These are phyloP conservation scores for Candida incommunis DNA, from an alignment of 805 yeast species.

Conservation along the genomic window DNA sequence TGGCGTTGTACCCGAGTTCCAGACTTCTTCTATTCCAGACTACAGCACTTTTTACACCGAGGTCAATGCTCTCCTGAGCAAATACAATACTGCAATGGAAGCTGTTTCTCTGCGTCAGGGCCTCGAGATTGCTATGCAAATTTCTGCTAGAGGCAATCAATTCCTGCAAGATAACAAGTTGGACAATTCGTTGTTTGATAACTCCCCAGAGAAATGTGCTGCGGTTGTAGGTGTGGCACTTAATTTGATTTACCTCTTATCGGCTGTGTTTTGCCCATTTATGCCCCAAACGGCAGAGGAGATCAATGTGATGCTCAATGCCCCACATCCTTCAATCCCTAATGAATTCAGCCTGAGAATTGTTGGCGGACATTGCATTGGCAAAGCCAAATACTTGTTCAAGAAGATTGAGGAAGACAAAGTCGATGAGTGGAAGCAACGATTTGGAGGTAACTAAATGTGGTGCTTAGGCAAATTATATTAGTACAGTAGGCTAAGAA, in stretches of 20 bases:
- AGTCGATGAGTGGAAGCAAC: constrained; percentile 72
- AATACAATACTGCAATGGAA: constrained; percentile 64
- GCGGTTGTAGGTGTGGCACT: constrained; percentile 88
- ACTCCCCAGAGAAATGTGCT: constrained; percentile 67
- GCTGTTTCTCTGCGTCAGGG: constrained; percentile 66
- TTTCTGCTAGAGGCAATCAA: constrained; percentile 86
- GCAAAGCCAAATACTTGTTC: constrained; percentile 84
- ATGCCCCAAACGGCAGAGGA: constrained; percentile 72
- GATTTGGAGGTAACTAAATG: constrained; percentile 62
- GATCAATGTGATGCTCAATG: constrained; percentile 69
- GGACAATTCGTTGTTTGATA: constrained; percentile 71
- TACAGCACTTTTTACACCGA: constrained; percentile 29
- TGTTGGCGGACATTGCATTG: constrained; percentile 72
- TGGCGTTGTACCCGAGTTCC: constrained; percentile 69
- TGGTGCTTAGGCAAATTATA: no score
- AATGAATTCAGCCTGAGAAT: constrained; percentile 59
- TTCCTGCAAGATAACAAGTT: constrained; percentile 93
- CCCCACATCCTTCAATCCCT: constrained; percentile 65
- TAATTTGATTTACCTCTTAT: constrained; percentile 74
- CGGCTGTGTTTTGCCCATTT: constrained; percentile 71
- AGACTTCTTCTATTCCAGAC: constrained; percentile 31
- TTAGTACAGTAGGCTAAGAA: no score
- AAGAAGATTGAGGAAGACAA: constrained; percentile 82
- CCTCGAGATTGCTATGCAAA: constrained; percentile 78
- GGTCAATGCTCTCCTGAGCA: constrained; percentile 42